Evolutionary conservation across 2,329 filamentous ascomycete genomes (phyloP).

Genomic region (Pseudogymnoascus sp.): DNA sequence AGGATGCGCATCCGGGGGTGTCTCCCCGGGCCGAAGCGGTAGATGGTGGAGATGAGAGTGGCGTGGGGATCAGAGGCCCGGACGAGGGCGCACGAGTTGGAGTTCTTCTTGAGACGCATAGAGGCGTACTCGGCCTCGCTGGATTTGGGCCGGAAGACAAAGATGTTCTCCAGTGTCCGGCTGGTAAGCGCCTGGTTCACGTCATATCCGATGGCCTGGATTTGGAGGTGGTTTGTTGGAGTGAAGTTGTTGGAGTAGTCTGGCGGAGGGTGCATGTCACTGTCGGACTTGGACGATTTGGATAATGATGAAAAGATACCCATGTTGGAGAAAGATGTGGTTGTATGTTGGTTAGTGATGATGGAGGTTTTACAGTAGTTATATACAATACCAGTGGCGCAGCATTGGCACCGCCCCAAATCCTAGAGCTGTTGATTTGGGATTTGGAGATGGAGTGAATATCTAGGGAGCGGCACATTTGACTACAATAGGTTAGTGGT

Average conservation of each 20-base stretch:
- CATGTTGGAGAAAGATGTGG: neutral
- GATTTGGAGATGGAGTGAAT: neutral
- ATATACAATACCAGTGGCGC: neutral
- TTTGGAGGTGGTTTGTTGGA: constrained; percentile 1
- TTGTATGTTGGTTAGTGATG: neutral
- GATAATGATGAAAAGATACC: neutral
- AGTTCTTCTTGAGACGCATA: constrained; percentile 9
- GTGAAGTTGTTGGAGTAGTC: neutral
- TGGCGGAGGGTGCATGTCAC: neutral
- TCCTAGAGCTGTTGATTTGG: neutral
- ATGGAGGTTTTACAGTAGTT: neutral
- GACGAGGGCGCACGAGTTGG: constrained; percentile 9
- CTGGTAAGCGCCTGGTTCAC: constrained; percentile 6
- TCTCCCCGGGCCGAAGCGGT: constrained; percentile 13
- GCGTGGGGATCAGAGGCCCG: neutral
- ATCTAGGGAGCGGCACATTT: neutral
- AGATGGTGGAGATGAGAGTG: constrained; percentile 14
- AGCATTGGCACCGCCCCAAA: neutral
- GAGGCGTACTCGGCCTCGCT: constrained; percentile 6
- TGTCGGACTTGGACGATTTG: neutral
- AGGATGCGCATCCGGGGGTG: constrained; percentile 13
- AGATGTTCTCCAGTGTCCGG: constrained; percentile 10
- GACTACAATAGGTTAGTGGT: neutral
- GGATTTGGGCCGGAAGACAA: neutral
- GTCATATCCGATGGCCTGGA: constrained; percentile 9